Percentiles rank a stretch among this genome's conserved stretches.
Conservation (phyloP, 192 early-diverging fungal species). For the Backusella mclennaniae region DNA sequence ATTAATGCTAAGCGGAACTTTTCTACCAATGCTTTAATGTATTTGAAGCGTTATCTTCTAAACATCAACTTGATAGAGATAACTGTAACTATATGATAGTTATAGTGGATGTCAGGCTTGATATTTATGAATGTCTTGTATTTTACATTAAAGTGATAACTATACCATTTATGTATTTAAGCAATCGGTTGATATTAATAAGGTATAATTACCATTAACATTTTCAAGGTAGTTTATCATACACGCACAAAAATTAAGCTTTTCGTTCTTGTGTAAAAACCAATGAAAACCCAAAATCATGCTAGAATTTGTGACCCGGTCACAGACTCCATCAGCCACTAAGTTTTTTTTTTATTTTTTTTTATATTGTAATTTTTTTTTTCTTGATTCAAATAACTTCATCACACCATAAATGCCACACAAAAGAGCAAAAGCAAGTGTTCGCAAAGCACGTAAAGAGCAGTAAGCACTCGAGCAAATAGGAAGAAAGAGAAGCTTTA, state of each 20-base stretch:
- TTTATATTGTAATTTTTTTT: not conserved
- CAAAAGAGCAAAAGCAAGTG: constrained; percentile 32
- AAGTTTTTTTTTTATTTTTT: not conserved
- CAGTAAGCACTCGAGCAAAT: constrained; percentile 5
- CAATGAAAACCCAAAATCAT: not conserved
- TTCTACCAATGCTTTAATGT: not conserved
- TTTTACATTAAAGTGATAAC: too few species aligned
- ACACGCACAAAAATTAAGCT: too few species aligned
- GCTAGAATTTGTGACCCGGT: not conserved
- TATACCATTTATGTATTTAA: not conserved
- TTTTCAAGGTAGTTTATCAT: not conserved
- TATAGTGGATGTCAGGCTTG: too few species aligned
- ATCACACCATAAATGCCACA: constrained; percentile 19
- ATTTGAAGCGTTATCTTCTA: too few species aligned
- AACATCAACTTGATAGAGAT: not conserved
- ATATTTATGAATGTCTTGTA: too few species aligned
- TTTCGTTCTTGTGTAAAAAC: not conserved
- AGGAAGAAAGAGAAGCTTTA: not conserved
- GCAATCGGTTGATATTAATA: not conserved
- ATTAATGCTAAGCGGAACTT: not conserved
- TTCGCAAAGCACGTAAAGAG: constrained; percentile 22
- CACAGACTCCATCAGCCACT: not conserved
- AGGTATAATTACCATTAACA: not conserved
- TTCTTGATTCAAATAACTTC: not conserved
- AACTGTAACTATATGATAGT: not conserved